Percentiles rank a stretch among this genome's conserved stretches.
phyloP scores from a whole-genome alignment of 148 eudicot species.

The Cornus florida region DNA sequence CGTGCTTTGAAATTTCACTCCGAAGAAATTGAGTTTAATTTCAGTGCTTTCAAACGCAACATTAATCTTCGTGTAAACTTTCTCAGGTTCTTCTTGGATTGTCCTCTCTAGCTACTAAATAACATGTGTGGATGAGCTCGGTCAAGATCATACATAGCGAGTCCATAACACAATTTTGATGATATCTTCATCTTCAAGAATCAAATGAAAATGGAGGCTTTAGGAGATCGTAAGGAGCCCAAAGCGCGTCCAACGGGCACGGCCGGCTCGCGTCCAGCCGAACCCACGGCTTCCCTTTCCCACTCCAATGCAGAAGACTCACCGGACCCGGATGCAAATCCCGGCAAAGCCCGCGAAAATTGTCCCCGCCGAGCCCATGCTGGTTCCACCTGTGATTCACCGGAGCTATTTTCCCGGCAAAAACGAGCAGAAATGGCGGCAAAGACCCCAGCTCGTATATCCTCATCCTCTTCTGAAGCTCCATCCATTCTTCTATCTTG shows the following conservation, averaged over 20 bases:
- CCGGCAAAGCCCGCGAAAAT: slow-evolving; percentile 68
- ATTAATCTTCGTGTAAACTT: background rate
- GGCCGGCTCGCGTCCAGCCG: slow-evolving; percentile 67
- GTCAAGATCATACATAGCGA: no score
- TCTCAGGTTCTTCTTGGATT: background rate
- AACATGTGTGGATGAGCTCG: background rate
- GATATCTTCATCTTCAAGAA: slow-evolving; percentile 21
- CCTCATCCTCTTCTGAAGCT: slow-evolving; percentile 67
- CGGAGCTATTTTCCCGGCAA: slow-evolving; percentile 67
- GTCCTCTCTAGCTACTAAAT: background rate
- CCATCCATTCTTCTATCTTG: slow-evolving; percentile 89
- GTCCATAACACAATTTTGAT: no score
- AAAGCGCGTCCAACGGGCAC: slow-evolving; percentile 77
- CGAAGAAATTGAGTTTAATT: no score
- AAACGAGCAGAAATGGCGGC: slow-evolving; percentile 74
- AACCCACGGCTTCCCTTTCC: slow-evolving; percentile 91
- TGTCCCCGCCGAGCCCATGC: slow-evolving; percentile 82
- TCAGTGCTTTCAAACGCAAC: no score
- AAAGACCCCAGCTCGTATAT: slow-evolving; percentile 73
- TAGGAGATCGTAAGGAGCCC: slow-evolving; percentile 85
- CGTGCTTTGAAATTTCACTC: no score
- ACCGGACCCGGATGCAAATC: slow-evolving; percentile 86
- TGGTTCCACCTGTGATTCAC: slow-evolving; percentile 86
- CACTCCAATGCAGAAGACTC: slow-evolving; percentile 86
- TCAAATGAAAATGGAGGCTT: slow-evolving; percentile 62